Percentiles rank a stretch among this genome's conserved stretches.
These are phyloP conservation scores for Colletotrichum limetticola DNA, from an alignment of 2,329 filamentous ascomycete species.

Conservation along the genomic window DNA sequence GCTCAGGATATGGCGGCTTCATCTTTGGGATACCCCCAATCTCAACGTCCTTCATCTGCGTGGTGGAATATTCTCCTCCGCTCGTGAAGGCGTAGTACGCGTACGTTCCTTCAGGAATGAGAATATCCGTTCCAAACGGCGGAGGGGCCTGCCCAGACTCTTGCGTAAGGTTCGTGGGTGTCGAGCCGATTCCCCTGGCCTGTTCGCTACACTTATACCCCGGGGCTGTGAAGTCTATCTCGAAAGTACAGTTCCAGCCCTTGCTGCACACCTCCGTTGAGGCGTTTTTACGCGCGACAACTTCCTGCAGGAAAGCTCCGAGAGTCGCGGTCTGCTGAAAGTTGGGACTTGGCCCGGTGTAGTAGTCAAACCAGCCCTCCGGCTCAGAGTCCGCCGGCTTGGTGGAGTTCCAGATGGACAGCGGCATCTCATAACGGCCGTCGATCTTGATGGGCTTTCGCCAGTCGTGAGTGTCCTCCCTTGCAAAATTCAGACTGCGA, in stretches of 20 bases:
- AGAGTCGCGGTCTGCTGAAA: conserved; percentile 43
- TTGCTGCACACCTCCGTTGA: conserved; percentile 45
- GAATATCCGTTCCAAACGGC: conserved; percentile 42
- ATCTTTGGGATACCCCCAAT: conserved; percentile 43
- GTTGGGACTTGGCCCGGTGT: conserved; percentile 40
- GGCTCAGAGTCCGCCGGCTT: conserved; percentile 36
- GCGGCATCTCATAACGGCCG: conserved; percentile 41
- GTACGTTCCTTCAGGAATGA: conserved; percentile 42
- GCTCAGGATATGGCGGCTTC: conserved; percentile 38
- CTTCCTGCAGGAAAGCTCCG: conserved; percentile 40
- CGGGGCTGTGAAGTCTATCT: conserved; percentile 45
- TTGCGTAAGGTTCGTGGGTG: conserved; percentile 37
- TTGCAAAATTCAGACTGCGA: conserved; percentile 45
- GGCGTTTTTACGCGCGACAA: conserved; percentile 40
- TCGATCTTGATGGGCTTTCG: conserved; percentile 44
- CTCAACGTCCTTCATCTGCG: conserved; percentile 39
- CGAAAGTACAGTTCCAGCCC: conserved; percentile 50
- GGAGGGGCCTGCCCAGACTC: conserved; percentile 38
- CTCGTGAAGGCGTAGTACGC: conserved; percentile 45
- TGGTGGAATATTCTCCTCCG: conserved; percentile 42
- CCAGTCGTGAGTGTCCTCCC: conserved; percentile 48
- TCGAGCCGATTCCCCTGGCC: conserved; percentile 41
- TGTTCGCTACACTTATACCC: conserved; percentile 49
- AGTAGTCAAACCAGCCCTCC: conserved; percentile 46
- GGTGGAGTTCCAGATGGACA: conserved; percentile 47